phyloP scores from a whole-genome alignment of 2,329 filamentous ascomycete genomes.

The Colletotrichum sp. region DNA sequence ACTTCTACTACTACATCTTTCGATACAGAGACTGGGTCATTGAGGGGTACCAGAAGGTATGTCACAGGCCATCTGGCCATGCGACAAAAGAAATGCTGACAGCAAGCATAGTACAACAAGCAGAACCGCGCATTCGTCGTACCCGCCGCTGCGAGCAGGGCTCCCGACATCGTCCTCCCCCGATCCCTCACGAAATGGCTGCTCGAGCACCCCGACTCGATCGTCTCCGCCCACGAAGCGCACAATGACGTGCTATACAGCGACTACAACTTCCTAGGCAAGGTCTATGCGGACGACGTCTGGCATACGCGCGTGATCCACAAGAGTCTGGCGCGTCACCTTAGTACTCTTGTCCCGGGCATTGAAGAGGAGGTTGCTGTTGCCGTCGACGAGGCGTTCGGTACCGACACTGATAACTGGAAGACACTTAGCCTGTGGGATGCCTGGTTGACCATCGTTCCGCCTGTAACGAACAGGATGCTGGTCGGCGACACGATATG shows the following conservation, averaged over 20 bases:
- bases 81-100: background rate
- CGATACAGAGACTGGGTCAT: conserved; percentile 44
- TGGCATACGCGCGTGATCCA: conserved; percentile 48
- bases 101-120: conserved; percentile 41
- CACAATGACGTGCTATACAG: conserved; percentile 42
- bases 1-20: conserved; percentile 42
- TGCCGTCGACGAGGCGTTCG: conserved; percentile 39
- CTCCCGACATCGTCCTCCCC: conserved; percentile 50
- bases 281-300: conserved; percentile 33
- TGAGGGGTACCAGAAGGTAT: conserved; percentile 47
- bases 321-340: conserved; percentile 46
- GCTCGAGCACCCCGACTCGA: conserved; percentile 49
- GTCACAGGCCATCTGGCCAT: background rate
- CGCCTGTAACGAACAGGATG: conserved; percentile 47
- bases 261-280: conserved; percentile 48
- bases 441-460: conserved; percentile 45
- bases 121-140: conserved; percentile 45
- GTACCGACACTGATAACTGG: conserved; percentile 38
- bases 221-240: conserved; percentile 44
- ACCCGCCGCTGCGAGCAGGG: conserved; percentile 42
- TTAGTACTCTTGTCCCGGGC: conserved; percentile 41
- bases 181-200: conserved; percentile 49
- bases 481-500: conserved; percentile 42
- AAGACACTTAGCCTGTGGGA: conserved; percentile 48
- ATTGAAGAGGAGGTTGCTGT: conserved; percentile 44